A percentile compares a stretch with the other conserved stretches of the same genome.
These are phyloP conservation scores for Alternaria sp. DNA, from an alignment of 2,329 filamentous ascomycete genomes.

Conservation along the genomic window DNA sequence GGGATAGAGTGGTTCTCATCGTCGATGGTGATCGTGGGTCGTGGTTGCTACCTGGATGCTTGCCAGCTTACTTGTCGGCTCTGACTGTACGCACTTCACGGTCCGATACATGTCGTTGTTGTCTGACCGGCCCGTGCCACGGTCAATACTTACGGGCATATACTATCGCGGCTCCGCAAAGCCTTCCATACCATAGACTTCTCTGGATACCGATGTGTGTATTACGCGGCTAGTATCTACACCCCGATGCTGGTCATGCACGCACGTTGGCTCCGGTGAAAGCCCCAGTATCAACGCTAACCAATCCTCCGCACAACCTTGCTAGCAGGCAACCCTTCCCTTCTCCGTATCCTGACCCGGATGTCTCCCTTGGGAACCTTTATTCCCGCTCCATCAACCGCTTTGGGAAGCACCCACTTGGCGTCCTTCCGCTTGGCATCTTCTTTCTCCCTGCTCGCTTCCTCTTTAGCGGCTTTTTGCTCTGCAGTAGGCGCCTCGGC, in stretches of 20 bases:
- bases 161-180: background rate
- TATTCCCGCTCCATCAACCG: slow-evolving; percentile 56
- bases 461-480: slow-evolving; percentile 13
- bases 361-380: slow-evolving; percentile 60
- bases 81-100: background rate
- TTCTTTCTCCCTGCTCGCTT: slow-evolving; percentile 14
- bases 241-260: background rate
- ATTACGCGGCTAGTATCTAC: background rate
- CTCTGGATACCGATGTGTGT: background rate
- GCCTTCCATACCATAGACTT: background rate
- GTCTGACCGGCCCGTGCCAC: background rate
- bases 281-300: slow-evolving; percentile 4
- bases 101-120: background rate
- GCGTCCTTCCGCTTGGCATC: slow-evolving; percentile 14
- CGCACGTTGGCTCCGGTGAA: slow-evolving; percentile 2
- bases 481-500: slow-evolving; percentile 28
- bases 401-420: slow-evolving; percentile 59
- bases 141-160: background rate
- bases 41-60: background rate
- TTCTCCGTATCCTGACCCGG: slow-evolving; percentile 60
- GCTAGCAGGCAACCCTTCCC: slow-evolving; percentile 30
- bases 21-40: background rate
- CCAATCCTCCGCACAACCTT: slow-evolving; percentile 18
- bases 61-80: background rate
- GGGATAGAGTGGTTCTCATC: background rate